A percentile compares a stretch with the other conserved stretches of the same genome.
phyloP scores from a whole-genome alignment of 192 early-diverging fungal genomes.

The Linnemannia exigua region DNA sequence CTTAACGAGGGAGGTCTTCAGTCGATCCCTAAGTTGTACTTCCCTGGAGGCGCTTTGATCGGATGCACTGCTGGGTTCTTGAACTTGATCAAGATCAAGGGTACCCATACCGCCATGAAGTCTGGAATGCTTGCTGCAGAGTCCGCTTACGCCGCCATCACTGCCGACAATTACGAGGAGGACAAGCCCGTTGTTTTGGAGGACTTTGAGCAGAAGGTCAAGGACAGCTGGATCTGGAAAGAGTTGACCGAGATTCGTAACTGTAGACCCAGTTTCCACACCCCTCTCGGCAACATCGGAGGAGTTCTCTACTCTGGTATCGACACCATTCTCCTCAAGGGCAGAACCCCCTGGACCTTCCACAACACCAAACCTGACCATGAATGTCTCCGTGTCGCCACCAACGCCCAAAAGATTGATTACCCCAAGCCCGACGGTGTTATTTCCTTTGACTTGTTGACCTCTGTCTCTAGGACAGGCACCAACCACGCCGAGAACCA shows the following conservation, averaged over 20 bases:
- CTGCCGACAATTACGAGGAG: constrained; percentile 59
- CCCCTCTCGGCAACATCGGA: constrained; percentile 87
- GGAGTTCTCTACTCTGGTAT: constrained; percentile 91
- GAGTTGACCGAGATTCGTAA: constrained; percentile 95
- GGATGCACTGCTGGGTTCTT: constrained; percentile 97
- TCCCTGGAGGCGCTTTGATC: constrained; percentile 96
- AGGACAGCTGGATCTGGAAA: constrained; percentile 91
- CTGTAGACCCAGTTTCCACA: constrained; percentile 94
- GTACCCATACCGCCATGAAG: constrained; percentile 99
- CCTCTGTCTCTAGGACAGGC: constrained; percentile 91
- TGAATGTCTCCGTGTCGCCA: constrained; percentile 80
- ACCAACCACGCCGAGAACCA: constrained; percentile 97
- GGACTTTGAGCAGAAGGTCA: constrained; percentile 85
- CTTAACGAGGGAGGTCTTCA: constrained; percentile 97
- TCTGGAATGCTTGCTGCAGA: constrained; percentile 97
- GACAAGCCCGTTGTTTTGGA: constrained; percentile 77
- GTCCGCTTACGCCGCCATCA: constrained; percentile 82
- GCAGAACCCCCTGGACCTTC: constrained; percentile 94
- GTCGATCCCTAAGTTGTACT: constrained; percentile 93
- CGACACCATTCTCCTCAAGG: constrained; percentile 91
- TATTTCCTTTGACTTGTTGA: constrained; percentile 95
- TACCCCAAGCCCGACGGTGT: constrained; percentile 98
- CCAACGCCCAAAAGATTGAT: constrained; percentile 82
- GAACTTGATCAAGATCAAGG: constrained; percentile 99
- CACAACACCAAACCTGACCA: constrained; percentile 89